Conservation (phyloP, 2,329 filamentous ascomycete species). For the Berkeleyomyces rouxiae region DNA sequence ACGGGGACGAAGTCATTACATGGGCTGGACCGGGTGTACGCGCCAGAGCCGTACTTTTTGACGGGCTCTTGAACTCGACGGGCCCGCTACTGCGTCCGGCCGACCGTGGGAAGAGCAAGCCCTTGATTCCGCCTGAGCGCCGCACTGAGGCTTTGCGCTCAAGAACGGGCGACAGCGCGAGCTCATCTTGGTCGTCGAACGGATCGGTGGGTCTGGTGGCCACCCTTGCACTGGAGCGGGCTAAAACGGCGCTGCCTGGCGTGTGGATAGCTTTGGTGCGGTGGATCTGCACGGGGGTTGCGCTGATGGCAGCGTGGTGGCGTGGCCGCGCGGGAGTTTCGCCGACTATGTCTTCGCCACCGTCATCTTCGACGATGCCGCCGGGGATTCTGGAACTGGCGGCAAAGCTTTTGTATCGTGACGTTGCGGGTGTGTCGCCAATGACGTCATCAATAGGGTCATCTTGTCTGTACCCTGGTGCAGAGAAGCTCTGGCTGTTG, state of each 20-base stretch:
- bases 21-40: not conserved
- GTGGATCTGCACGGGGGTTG: not conserved
- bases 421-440: conserved; percentile 8
- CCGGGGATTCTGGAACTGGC: not conserved
- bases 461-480: not conserved
- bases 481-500: conserved; percentile 3
- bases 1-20: conserved; percentile 7
- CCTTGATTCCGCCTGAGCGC: conserved; percentile 8
- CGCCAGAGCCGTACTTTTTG: not conserved
- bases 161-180: not conserved
- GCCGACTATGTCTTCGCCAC: not conserved
- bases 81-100: conserved; percentile 1
- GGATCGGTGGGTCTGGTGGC: not conserved
- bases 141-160: conserved; percentile 1
- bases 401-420: conserved; percentile 5
- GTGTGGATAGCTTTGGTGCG: not conserved
- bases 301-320: not conserved
- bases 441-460: conserved; percentile 1
- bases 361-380: conserved; percentile 1
- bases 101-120: conserved; percentile 7
- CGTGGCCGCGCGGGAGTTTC: conserved; percentile 4
- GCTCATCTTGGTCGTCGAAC: not conserved
- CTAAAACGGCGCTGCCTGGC: not conserved
- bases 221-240: not conserved
- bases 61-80: conserved; percentile 11